Conservation (phyloP, 2,329 filamentous ascomycete genomes). For the Colletotrichum liriopes region DNA sequence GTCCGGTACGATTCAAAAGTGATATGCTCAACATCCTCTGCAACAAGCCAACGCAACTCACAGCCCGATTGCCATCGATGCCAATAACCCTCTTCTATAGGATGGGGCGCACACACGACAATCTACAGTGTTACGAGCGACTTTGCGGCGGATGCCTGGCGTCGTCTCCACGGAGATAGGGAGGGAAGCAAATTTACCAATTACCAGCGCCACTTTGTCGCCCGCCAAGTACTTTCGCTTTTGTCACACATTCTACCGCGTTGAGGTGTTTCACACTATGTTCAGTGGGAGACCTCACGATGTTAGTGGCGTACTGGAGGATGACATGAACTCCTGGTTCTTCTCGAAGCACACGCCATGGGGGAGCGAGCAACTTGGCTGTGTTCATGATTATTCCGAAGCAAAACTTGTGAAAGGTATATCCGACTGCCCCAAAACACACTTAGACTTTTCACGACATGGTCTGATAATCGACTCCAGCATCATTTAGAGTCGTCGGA, state of each 20-base stretch:
- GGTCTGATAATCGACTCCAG: not conserved
- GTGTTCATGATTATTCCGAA: slow-evolving; percentile 14
- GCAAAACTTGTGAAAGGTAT: not conserved
- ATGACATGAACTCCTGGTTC: not conserved
- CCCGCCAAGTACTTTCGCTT: not conserved
- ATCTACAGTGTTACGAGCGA: not conserved
- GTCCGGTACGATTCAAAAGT: no score
- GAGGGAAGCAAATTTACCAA: not conserved
- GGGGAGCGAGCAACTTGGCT: slow-evolving; percentile 19
- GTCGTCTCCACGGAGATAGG: not conserved
- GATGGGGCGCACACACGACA: not conserved
- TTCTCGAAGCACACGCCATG: not conserved
- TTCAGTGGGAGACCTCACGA: not conserved
- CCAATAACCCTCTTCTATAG: not conserved
- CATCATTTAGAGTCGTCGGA: not conserved
- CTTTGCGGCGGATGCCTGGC: slow-evolving; percentile 10
- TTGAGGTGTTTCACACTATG: not conserved
- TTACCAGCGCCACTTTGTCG: not conserved
- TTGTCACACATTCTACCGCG: not conserved
- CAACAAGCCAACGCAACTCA: not conserved
- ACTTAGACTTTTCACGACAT: fast-evolving
- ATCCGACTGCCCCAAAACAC: fast-evolving
- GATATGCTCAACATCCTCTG: not conserved
- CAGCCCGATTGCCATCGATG: not conserved
- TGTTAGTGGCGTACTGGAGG: not conserved